phyloP scores from a whole-genome alignment of 805 yeast species.

The Wickerhamiella dianesei region DNA sequence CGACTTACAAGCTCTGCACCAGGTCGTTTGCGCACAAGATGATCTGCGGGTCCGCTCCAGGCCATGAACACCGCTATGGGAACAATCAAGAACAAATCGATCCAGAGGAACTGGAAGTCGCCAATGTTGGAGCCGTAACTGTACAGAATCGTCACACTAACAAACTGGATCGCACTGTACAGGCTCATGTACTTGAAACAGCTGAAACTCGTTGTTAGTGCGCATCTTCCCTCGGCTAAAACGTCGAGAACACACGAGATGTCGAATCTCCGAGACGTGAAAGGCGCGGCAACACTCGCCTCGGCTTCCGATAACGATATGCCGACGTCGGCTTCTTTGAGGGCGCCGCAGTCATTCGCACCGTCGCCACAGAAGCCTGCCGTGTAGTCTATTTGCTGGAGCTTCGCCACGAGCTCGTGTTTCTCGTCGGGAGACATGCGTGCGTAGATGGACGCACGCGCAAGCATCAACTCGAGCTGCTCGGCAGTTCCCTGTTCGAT shows the following conservation, averaged over 20 bases:
- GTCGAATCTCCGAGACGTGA: slow-evolving; percentile 80
- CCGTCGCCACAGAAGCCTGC: slow-evolving; percentile 99
- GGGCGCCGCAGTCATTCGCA: slow-evolving; percentile 97
- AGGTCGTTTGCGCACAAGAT: slow-evolving; percentile 61
- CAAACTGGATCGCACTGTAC: slow-evolving; percentile 91
- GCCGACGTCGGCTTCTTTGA: slow-evolving; percentile 96
- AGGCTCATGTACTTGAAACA: slow-evolving; percentile 97
- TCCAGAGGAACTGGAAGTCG: slow-evolving; percentile 90
- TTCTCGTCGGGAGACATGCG: slow-evolving; percentile 99
- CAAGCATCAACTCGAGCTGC: slow-evolving; percentile 41
- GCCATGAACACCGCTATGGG: slow-evolving; percentile 96
- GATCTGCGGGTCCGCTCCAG: slow-evolving; percentile 71
- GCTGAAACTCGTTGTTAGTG: slow-evolving; percentile 86
- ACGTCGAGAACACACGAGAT: slow-evolving; percentile 87
- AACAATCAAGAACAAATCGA: slow-evolving; percentile 76
- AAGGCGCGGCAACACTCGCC: slow-evolving; percentile 97
- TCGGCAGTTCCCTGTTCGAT: slow-evolving; percentile 37
- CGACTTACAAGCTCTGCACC: slow-evolving; percentile 88
- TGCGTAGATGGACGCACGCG: slow-evolving; percentile 71
- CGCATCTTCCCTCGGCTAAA: slow-evolving; percentile 87
- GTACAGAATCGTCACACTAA: slow-evolving; percentile 73
- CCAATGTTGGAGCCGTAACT: slow-evolving; percentile 86
- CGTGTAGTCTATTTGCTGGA: slow-evolving; percentile 75
- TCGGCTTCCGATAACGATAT: slow-evolving; percentile 93
- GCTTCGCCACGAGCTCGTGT: slow-evolving; percentile 81